These are phyloP conservation scores for Candida mesenterica DNA, from an alignment of 1,139 yeast species.

Conservation along the genomic window DNA sequence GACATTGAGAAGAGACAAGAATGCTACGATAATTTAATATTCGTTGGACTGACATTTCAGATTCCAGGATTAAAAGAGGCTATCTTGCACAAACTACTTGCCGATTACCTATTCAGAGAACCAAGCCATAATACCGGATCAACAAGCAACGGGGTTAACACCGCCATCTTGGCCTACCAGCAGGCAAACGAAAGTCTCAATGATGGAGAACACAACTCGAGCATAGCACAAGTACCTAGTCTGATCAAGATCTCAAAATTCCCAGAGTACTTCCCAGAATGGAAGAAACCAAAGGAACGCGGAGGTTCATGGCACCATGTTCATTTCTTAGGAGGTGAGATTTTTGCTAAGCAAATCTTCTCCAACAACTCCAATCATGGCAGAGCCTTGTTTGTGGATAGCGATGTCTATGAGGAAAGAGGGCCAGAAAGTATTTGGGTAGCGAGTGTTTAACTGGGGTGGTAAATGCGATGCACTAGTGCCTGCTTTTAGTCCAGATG, in stretches of 20 bases:
- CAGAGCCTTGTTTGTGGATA: conserved; percentile 67
- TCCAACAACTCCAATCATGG: conserved; percentile 56
- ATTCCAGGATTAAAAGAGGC: conserved; percentile 79
- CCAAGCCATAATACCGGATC: conserved; percentile 26
- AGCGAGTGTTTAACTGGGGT: conserved; percentile 32
- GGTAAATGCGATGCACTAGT: no score
- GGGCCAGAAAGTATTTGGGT: conserved; percentile 76
- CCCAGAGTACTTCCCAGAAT: conserved; percentile 93
- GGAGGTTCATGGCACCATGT: conserved; percentile 70
- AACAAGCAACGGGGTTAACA: conserved; percentile 31
- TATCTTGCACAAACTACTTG: conserved; percentile 55
- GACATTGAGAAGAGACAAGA: conserved; percentile 76
- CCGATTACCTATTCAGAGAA: conserved; percentile 51
- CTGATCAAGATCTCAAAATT: conserved; percentile 64
- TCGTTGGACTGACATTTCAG: conserved; percentile 73
- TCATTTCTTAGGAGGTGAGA: conserved; percentile 83
- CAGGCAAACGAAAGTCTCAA: conserved; percentile 27
- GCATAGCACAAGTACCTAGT: conserved; percentile 69
- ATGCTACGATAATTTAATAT: conserved; percentile 79
- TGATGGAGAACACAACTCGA: conserved; percentile 26
- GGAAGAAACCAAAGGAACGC: conserved; percentile 67
- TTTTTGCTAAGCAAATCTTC: conserved; percentile 82
- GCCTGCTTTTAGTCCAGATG: no score
- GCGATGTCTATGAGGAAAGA: conserved; percentile 69
- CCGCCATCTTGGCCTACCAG: conserved; percentile 46